Evolutionary conservation across 2,329 filamentous ascomycete species (phyloP).

Genomic region (Davidsoniella eucalypti): DNA sequence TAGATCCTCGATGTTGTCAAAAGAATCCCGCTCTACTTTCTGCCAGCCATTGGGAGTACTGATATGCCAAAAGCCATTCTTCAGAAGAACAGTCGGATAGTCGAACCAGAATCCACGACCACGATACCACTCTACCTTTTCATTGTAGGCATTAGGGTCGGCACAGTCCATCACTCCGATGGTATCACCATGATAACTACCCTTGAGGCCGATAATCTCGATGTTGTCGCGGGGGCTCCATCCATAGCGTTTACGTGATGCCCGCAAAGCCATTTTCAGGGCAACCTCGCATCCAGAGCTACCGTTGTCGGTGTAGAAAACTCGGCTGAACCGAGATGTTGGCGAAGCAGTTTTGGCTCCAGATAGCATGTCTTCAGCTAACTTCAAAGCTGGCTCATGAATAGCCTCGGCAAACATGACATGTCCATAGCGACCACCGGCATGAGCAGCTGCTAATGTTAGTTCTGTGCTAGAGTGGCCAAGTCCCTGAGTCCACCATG

Average conservation of each 20-base stretch:
- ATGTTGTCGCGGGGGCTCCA: slow-evolving; percentile 44
- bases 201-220: slow-evolving; percentile 57
- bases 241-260: slow-evolving; percentile 47
- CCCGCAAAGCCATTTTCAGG: slow-evolving; percentile 68
- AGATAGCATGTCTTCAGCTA: slow-evolving; percentile 48
- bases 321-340: slow-evolving; percentile 38
- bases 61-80: slow-evolving; percentile 49
- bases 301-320: slow-evolving; percentile 73
- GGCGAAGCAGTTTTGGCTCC: slow-evolving; percentile 37
- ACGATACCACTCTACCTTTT: slow-evolving; percentile 74
- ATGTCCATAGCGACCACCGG: slow-evolving; percentile 70
- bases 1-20: slow-evolving; percentile 35
- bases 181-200: slow-evolving; percentile 75
- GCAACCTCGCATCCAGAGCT: slow-evolving; percentile 75
- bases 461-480: slow-evolving; percentile 62
- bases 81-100: slow-evolving; percentile 55
- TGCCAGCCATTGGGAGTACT: slow-evolving; percentile 34
- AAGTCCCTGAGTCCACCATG: slow-evolving; percentile 83
- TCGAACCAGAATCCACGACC: slow-evolving; percentile 70
- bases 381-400: slow-evolving; percentile 57
- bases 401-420: slow-evolving; percentile 74
- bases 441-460: slow-evolving; percentile 60
- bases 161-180: slow-evolving; percentile 79
- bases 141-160: slow-evolving; percentile 61
- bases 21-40: slow-evolving; percentile 27